Evolutionary conservation across 495 filamentous ascomycete genomes (phyloP), one percentile per base, ranked within the genome.

Genomic region (Annulohypoxylon maeteangense): DNA sequence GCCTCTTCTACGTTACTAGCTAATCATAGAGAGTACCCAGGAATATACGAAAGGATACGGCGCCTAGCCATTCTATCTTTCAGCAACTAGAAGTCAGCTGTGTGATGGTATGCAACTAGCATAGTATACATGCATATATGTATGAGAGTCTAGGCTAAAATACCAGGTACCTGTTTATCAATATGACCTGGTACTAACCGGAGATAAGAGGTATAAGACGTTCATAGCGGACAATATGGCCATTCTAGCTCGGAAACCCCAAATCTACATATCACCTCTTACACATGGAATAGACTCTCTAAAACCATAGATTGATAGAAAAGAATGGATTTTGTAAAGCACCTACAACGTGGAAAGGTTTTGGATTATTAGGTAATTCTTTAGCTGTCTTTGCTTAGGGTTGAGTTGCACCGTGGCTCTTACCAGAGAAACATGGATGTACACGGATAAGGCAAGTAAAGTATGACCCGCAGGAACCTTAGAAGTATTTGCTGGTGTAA

Each of bases 71-170:
- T 40, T 40, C 36, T 40, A 40, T 40, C 34, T 53, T 47, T 44
- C 34, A 36, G 54, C 27, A 68, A 34, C 58, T 64, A 36, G 16
- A 70, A 45, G 18, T 45, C 54, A 70, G 47, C 55, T 48, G 59
- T 16, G 42, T 18, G 50, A 34, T 58, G 20, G 23, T 23, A 14
- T 42, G 29, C 40, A 36, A 55, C 38, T 22, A 29, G 23, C 47
- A 62, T 23, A 66, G 55, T 48, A 59, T 63, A 58, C 42, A 31
- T 63, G 59, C 58, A 68, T 29, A 6, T 68, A 68, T 62, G 40
- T 57, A 58, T 34, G 20, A 18, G 44, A 50, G n/a, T 58, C 48
- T 27, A 71, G 68, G 68, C 68, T 66, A 67, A 71, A 71, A 44
- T 62, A 48, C 62, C 34, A 58, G 14, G 31, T 62, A 62, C 51